Evolutionary conservation across 805 yeast genomes (phyloP), one percentile per base, ranked within the genome.

Genomic region (Suhomyces faveliae): DNA sequence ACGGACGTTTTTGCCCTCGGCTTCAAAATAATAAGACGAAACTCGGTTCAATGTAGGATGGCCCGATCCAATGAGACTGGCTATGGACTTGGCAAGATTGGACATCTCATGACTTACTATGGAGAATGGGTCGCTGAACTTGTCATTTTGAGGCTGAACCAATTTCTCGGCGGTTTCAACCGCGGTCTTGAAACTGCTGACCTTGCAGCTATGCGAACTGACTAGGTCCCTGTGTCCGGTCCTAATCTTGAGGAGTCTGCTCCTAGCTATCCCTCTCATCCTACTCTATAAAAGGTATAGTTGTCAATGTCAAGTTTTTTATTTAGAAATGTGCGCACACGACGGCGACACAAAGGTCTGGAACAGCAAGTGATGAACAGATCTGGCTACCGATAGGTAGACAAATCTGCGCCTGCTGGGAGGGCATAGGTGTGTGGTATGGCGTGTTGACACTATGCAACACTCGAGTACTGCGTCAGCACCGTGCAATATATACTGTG

Each of bases 71-170:
- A 92, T 84, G 46, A 94, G 74, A 15, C 77, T 72, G 42, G 96
- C 95, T 52, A 92, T 94, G 62, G 90, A 89, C 60, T 80, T 81
- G 22, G 96, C 97, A 59, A 92, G 69, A 29, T 81, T 83, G 19
- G 90, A 83, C 99, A 92, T 92, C 61, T 92, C 99, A 56, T 85
- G 85, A 35, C 96, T 85, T 12, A 94, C 99, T 41, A 92, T 78
- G 13, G 95, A 83, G 52, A 94, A 81, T 8, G 99, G 99, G 65
- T 94, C 97, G 48, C 78, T 76, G 53, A 84, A 71, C 51, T 67
- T 54, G 33, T 73, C 50, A 19, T 75, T 57, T 11, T 59, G 54
- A 1, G 91, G 90, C 45, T 85, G 85, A 12, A 87, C 92, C 57
- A 87, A 66, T 55, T 78, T 82, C 53, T 87, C 89, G 1, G 89